Evolutionary conservation across 148 eudicot species (phyloP).

Genomic region (Rhododendron simsii): DNA sequence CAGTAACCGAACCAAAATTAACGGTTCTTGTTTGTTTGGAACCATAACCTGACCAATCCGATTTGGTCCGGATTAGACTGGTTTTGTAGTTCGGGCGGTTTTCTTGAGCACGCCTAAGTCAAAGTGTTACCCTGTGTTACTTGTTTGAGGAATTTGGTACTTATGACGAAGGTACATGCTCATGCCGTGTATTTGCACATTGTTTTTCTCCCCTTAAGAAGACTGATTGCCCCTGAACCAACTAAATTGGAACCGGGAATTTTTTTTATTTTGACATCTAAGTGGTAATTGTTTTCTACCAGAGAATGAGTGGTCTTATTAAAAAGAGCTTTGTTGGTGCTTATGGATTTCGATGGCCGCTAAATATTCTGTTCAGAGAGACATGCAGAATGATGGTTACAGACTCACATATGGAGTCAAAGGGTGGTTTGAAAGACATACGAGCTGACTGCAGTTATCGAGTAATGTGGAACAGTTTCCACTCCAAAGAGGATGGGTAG

Average conservation of each 20-base stretch:
- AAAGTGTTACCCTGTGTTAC: neutral
- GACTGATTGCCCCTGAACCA: neutral
- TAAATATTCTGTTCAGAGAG: neutral
- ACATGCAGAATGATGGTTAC: neutral
- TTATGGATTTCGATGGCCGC: neutral
- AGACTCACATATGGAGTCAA: neutral
- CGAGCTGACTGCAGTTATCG: neutral
- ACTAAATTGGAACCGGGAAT: neutral
- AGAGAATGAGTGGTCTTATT: neutral
- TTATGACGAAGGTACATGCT: neutral
- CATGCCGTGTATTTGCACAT: neutral
- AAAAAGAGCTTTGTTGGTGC: neutral
- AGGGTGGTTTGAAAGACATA: neutral
- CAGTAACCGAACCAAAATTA: too few relatives aligned
- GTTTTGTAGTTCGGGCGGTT: too few relatives aligned
- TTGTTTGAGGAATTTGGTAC: neutral
- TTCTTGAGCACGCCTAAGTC: neutral
- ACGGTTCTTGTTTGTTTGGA: too few relatives aligned
- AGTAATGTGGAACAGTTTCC: neutral
- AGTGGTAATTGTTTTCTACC: neutral
- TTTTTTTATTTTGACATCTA: neutral
- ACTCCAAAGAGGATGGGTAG: neutral
- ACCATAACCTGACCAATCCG: too few relatives aligned
- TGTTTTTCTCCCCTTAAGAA: neutral
- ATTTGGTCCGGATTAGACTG: too few relatives aligned